Base-by-base conservation (phyloP, 1,284 basidiomycete genomes). In the Jaminaea rosea region DNA sequence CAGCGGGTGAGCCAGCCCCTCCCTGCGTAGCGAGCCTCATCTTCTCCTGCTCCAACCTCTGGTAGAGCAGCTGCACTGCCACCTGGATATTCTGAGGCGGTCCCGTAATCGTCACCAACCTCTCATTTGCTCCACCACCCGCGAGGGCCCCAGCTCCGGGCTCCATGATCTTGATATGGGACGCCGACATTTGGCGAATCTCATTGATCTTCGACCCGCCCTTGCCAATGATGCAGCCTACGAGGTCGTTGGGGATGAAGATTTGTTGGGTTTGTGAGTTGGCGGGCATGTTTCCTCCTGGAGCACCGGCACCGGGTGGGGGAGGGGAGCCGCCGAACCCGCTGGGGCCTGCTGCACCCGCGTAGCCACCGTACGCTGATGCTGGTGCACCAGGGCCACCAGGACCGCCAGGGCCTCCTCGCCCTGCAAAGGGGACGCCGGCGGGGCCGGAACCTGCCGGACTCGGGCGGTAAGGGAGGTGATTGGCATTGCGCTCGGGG, bases 201-300 rank as follows among this genome's bases (percentile, higher is more conserved):
- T 99, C 94, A 72, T 98, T 98, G 79, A 99, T 99, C 78, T 98
- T 99, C 70, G 85, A 84, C 3, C 94, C 94, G 23, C 90, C 93
- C 76, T 97, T 98, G 48, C 94, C 94, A 67, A 99, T 99, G 76
- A 99, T 94, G 69, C 90, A 91, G 13, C 91, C 94, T 17, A 99
- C 94, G 13, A 98, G 80, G 65, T 94, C 88, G 24, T 97, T 97
- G 23, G 94, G 94, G 63, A 98, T 96, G 75, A 88, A 99, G 62
- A 99, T 96, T 75, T 97, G 91, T 74, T 99, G 93, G 3, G 90
- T 94, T 76, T 96, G 91, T 50, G 87, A 78, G 61, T 74, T 74
- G 9, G 76, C 74, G 10, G 72, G 68, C 17, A 87, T 85, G 47
- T 79, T 78, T 1, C 78, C 73, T 11, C 79, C 76, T 32, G 77